Conservation (phyloP, 2,329 filamentous ascomycete species). For the Cylindrodendrum hubeiense region DNA sequence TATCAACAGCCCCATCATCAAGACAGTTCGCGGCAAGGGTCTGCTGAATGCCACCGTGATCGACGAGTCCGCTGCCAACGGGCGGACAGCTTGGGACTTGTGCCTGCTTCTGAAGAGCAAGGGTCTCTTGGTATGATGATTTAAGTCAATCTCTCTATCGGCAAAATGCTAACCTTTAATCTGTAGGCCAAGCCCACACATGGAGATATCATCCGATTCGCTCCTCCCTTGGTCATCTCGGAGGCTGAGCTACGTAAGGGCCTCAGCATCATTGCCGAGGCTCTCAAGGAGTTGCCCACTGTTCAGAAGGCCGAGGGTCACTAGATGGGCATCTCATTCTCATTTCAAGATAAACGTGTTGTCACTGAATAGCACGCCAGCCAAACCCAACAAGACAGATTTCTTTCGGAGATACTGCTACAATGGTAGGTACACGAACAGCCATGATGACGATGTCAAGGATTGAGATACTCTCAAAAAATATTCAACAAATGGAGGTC, state of each 20-base stretch:
- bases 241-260: constrained; percentile 86
- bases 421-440: no score
- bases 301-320: constrained; percentile 53
- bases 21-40: constrained; percentile 88
- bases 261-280: constrained; percentile 82
- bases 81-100: constrained; percentile 93
- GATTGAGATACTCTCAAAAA: no score
- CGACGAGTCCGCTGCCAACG: constrained; percentile 86
- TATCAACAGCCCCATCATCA: constrained; percentile 84
- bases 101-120: constrained; percentile 97
- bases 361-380: background rate
- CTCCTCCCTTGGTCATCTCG: constrained; percentile 94
- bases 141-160: background rate
- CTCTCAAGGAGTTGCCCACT: constrained; percentile 83
- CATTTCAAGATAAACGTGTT: background rate
- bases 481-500: no score
- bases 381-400: no score
- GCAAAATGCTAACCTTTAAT: background rate
- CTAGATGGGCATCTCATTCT: constrained; percentile 37
- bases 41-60: constrained; percentile 96
- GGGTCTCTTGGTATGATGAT: constrained; percentile 82
- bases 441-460: no score
- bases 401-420: no score
- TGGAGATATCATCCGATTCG: constrained; percentile 97
- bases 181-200: constrained; percentile 98